phyloP scores from a whole-genome alignment of 75 land plant genomes.

The Pseudotsuga menziesii region DNA sequence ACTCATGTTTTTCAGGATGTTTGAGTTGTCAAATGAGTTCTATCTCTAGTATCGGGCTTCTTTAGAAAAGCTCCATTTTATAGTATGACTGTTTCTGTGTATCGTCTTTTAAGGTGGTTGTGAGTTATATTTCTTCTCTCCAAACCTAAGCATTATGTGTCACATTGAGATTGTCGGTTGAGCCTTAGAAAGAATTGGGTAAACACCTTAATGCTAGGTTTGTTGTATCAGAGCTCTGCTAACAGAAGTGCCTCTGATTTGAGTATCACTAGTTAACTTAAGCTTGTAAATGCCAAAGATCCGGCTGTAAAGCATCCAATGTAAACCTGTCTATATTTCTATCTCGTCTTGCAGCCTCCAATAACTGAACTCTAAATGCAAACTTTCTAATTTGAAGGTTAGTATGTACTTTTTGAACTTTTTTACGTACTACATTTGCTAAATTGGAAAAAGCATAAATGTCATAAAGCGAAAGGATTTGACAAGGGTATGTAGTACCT shows the following conservation, averaged over 20 bases:
- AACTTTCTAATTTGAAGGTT: too few relatives aligned
- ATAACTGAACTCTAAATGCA: too few relatives aligned
- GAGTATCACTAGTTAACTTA: neutral
- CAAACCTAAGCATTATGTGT: neutral
- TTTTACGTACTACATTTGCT: too few relatives aligned
- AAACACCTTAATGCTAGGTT: neutral
- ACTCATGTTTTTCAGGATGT: neutral
- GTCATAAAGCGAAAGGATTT: too few relatives aligned
- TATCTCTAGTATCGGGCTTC: neutral
- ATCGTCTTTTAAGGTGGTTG: neutral
- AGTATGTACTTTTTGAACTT: too few relatives aligned
- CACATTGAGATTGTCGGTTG: neutral
- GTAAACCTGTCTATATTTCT: too few relatives aligned
- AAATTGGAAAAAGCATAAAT: too few relatives aligned
- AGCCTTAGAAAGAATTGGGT: neutral
- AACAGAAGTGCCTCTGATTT: neutral
- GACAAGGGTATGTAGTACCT: too few relatives aligned
- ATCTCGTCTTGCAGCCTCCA: too few relatives aligned
- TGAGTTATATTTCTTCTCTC: neutral
- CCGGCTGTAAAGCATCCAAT: too few relatives aligned
- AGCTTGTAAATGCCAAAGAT: too few relatives aligned
- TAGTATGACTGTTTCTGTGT: neutral
- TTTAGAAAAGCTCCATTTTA: conserved; percentile 2
- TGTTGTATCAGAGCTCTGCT: neutral
- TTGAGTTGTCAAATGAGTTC: neutral